Evolutionary conservation across 1,284 basidiomycete species (phyloP), one percentile per base, ranked within the genome.

Genomic region (Rhodotorula sp.): DNA sequence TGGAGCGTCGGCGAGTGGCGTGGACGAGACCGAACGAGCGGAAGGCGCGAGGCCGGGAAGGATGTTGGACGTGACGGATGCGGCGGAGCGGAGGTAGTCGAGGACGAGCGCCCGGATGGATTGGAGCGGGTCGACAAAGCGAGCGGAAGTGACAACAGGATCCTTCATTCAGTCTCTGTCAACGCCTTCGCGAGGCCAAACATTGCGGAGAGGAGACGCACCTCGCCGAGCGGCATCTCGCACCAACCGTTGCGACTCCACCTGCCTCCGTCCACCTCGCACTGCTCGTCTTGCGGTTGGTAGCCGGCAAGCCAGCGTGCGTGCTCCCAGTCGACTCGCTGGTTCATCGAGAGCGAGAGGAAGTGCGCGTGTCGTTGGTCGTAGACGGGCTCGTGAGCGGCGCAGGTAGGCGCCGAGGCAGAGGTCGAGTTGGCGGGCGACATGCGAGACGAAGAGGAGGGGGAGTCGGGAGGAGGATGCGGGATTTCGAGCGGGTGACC

Each of bases 401-500:
- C 29, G 53, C 76, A 75, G 1, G 57, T 61, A 4, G 62, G 59
- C 4, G 66, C 46, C 3, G 68, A 39, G 19, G 59, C 11, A 24
- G 27, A 6, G n/a, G 27, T 15, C 13, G 44, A 20, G 27, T 24
- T 9, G 27, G 69, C 34, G 30, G 67, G 19, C 29, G 60, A n/a
- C 29, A 44, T 17, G 20, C 29, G 17, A 17, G 62, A 22, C 17
- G 51, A 20, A 24, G 49, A 13, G 60, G 30, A 30, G 51, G 51
- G 19, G 36, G 60, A 27, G 52, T 27, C 30, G 52, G 15, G 48
- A 44, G 55, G 49, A 17, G 49, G 34, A 24, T n/a, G 64, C 2
- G 76, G 69, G 27, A 96, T 84, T 27, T 84, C 84, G 34, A 97
- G 83, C n/a, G 92, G 85, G 78, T 97, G 94, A 0, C 93, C 94